These are phyloP conservation scores for Linnemannia elongata DNA, from an alignment of 192 early-diverging fungal genomes.

Conservation along the genomic window DNA sequence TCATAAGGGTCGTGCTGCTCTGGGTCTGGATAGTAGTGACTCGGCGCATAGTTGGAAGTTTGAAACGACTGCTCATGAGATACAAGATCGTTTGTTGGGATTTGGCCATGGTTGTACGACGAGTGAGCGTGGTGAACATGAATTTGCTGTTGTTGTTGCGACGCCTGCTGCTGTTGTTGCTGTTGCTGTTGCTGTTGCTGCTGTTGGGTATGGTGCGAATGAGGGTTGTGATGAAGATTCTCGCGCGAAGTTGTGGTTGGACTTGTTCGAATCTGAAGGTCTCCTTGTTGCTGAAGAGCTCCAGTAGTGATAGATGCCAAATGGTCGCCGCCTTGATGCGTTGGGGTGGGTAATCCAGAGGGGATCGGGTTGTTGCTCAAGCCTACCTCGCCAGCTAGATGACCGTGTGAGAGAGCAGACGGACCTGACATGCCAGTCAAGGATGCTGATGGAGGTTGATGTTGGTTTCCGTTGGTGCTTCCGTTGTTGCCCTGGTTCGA, in stretches of 20 bases:
- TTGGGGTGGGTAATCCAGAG: neutral
- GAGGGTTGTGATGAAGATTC: slow-evolving; percentile 40
- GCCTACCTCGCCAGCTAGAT: slow-evolving; percentile 17
- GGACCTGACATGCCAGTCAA: neutral
- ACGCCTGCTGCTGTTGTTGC: slow-evolving; percentile 21
- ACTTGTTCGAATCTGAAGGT: slow-evolving; percentile 26
- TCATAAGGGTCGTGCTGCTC: slow-evolving; percentile 44
- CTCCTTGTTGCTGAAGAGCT: slow-evolving; percentile 30
- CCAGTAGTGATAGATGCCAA: slow-evolving; percentile 20
- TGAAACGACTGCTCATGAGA: slow-evolving; percentile 36
- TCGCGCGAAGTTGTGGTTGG: slow-evolving; percentile 26
- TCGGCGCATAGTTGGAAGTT: slow-evolving; percentile 19
- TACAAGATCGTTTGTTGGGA: slow-evolving; percentile 18
- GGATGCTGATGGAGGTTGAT: slow-evolving; percentile 10
- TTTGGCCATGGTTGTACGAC: slow-evolving; percentile 29
- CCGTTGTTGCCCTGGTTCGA: slow-evolving; percentile 28
- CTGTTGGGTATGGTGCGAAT: slow-evolving; percentile 33
- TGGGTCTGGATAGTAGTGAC: slow-evolving; percentile 43
- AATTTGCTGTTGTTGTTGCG: slow-evolving; percentile 24
- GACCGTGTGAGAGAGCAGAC: slow-evolving; percentile 3
- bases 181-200: slow-evolving; percentile 37
- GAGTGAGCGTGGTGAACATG: slow-evolving; percentile 49
- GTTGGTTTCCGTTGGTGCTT: slow-evolving; percentile 21
- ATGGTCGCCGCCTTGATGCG: slow-evolving; percentile 23
- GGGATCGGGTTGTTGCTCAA: slow-evolving; percentile 13